Evolutionary conservation across 345 rosid species (phyloP).

Genomic region (Brassica cretica): DNA sequence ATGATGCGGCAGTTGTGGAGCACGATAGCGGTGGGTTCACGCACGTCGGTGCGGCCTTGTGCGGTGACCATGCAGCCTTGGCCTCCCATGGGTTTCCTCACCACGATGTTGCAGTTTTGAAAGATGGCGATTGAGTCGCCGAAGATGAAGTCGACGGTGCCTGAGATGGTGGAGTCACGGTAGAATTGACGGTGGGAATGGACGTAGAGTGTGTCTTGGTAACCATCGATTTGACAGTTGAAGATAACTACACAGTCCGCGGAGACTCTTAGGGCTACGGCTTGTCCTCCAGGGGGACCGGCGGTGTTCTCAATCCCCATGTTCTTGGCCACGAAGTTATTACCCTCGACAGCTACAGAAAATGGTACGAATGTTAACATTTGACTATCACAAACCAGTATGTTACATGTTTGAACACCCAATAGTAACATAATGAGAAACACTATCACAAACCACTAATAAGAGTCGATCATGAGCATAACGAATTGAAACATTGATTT

Average conservation of each 20-base stretch:
- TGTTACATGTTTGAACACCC: not conserved
- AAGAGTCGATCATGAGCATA: too few species aligned
- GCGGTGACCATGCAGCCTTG: conserved; percentile 35
- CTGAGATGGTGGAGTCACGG: conserved; percentile 33
- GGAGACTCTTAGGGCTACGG: conserved; percentile 27
- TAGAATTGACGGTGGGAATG: conserved; percentile 34
- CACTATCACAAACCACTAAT: not conserved
- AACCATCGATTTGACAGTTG: conserved; percentile 36
- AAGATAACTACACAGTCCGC: conserved; percentile 1
- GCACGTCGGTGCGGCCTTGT: conserved; percentile 8
- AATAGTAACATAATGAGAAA: not conserved
- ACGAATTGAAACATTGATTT: too few species aligned
- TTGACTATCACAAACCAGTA: not conserved
- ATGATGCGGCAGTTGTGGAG: conserved; percentile 20
- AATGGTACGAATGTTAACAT: not conserved
- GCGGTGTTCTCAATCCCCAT: conserved; percentile 36
- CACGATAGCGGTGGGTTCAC: conserved; percentile 25
- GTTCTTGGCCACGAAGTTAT: conserved; percentile 44
- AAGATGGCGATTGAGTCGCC: conserved; percentile 23
- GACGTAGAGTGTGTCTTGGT: conserved; percentile 37
- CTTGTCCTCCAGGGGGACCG: conserved; percentile 32
- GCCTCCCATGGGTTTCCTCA: conserved; percentile 24
- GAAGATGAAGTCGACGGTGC: conserved; percentile 41
- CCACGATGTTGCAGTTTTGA: conserved; percentile 28
- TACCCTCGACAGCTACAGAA: conserved; percentile 24